Conservation (phyloP, 2,329 filamentous ascomycete species). For the Talaromyces sp. region DNA sequence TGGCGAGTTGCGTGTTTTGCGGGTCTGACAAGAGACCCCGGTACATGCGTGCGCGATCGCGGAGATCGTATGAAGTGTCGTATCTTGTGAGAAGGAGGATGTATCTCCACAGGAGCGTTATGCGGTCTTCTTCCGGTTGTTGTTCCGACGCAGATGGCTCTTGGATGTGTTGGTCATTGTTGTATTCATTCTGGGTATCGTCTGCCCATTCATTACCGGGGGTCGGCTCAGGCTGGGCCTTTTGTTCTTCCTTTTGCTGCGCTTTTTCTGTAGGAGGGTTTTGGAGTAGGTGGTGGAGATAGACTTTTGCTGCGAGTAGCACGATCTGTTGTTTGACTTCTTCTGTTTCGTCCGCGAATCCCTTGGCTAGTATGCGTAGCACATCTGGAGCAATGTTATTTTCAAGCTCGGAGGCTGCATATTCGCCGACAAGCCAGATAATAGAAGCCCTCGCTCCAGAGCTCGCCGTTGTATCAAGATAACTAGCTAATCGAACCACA, state of each 20-base stretch:
- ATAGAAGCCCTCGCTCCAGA: slow-evolving; percentile 88
- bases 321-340: slow-evolving; percentile 86
- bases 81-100: slow-evolving; percentile 80
- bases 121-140: slow-evolving; percentile 49
- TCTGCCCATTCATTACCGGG: slow-evolving; percentile 30
- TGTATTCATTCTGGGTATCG: slow-evolving; percentile 18
- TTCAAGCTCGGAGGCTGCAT: slow-evolving; percentile 69
- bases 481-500: slow-evolving; percentile 81
- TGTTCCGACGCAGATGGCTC: slow-evolving; percentile 21
- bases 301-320: slow-evolving; percentile 90
- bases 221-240: background rate
- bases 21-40: slow-evolving; percentile 75
- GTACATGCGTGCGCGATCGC: slow-evolving; percentile 85
- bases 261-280: slow-evolving; percentile 31
- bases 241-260: slow-evolving; percentile 14
- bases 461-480: slow-evolving; percentile 81
- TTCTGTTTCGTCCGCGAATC: slow-evolving; percentile 78
- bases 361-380: slow-evolving; percentile 76
- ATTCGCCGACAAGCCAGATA: slow-evolving; percentile 96
- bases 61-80: slow-evolving; percentile 89
- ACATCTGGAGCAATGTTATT: slow-evolving; percentile 93
- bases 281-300: slow-evolving; percentile 72
- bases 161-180: slow-evolving; percentile 18
- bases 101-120: slow-evolving; percentile 77
- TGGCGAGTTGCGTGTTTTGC: slow-evolving; percentile 72